Percentiles rank a stretch among this genome's conserved stretches.
phyloP scores from a whole-genome alignment of 1,284 basidiomycete genomes.

The Leccinum holopus region DNA sequence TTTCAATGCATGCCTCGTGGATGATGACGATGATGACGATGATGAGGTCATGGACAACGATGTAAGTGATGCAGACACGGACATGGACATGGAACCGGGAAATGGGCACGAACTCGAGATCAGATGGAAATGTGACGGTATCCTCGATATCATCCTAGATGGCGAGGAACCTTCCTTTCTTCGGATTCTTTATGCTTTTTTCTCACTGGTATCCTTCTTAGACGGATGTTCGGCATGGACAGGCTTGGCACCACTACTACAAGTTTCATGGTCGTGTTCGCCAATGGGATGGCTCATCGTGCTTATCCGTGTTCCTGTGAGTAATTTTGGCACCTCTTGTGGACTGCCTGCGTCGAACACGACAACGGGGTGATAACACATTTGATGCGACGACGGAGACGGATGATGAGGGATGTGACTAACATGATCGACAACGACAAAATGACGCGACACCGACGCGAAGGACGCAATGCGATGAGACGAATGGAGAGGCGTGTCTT shows the following conservation, averaged over 20 bases:
- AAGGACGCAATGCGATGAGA: too few relatives aligned
- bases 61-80: slow-evolving; percentile 10
- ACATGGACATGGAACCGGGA: slow-evolving; percentile 19
- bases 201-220: slow-evolving; percentile 22
- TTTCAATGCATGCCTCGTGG: slow-evolving; percentile 12
- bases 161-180: slow-evolving; percentile 43
- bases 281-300: slow-evolving; percentile 68
- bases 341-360: too few relatives aligned
- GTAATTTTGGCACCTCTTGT: slow-evolving; percentile 18
- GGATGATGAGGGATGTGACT: too few relatives aligned
- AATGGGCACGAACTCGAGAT: slow-evolving; percentile 27
- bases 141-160: slow-evolving; percentile 57
- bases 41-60: slow-evolving; percentile 29
- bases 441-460: too few relatives aligned
- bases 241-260: slow-evolving; percentile 61
- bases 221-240: slow-evolving; percentile 55
- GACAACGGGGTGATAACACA: too few relatives aligned
- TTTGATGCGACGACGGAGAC: too few relatives aligned
- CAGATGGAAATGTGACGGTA: slow-evolving; percentile 46
- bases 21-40: slow-evolving; percentile 18
- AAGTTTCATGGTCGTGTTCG: slow-evolving; percentile 64
- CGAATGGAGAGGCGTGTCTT: too few relatives aligned
- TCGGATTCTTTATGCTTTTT: background rate
- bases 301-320: slow-evolving; percentile 51
- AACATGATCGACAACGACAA: too few relatives aligned